phyloP scores from a whole-genome alignment of 179 eudicot species.

The Pouteria campechiana region DNA sequence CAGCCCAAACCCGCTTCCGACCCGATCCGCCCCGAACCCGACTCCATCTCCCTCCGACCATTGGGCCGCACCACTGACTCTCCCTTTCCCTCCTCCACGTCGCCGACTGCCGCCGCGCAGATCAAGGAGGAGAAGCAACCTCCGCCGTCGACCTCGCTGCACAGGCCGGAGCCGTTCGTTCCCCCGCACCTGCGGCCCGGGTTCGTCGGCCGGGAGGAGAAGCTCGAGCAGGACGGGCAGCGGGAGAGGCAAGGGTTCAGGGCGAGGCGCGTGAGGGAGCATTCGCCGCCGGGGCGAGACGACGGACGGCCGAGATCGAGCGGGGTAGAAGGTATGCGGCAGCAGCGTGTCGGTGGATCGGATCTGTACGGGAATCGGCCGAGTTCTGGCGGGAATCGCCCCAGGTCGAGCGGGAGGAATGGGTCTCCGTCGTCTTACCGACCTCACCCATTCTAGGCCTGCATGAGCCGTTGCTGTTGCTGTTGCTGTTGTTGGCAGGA shows the following conservation, averaged over 20 bases:
- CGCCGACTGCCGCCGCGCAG: conserved; percentile 8
- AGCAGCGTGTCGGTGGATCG: conserved; percentile 12
- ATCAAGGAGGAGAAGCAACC: conserved; percentile 10
- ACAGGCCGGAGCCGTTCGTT: conserved; percentile 38
- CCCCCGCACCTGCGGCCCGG: conserved; percentile 77
- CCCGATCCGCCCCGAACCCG: conserved; percentile 3
- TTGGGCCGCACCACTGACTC: conserved; percentile 38
- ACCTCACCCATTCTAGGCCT: too few species aligned
- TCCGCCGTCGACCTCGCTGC: background rate
- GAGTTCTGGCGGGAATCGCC: conserved; percentile 43
- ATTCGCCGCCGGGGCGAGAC: conserved; percentile 13
- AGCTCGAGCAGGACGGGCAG: conserved; percentile 13
- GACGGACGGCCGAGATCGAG: conserved; percentile 43
- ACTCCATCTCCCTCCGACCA: conserved; percentile 51
- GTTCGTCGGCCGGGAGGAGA: conserved; percentile 38
- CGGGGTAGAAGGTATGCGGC: conserved; percentile 26
- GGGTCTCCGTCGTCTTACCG: too few species aligned
- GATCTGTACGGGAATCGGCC: conserved; percentile 30
- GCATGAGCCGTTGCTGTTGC: too few species aligned
- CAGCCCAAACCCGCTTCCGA: conserved; percentile 7
- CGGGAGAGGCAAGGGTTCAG: conserved; percentile 14
- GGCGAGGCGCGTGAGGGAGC: conserved; percentile 17
- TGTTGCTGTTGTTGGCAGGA: too few species aligned
- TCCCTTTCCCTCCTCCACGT: conserved; percentile 4
- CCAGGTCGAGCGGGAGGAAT: conserved; percentile 54